Evolutionary conservation across 805 yeast species (phyloP).

Genomic region (Candida arabinofermentans): DNA sequence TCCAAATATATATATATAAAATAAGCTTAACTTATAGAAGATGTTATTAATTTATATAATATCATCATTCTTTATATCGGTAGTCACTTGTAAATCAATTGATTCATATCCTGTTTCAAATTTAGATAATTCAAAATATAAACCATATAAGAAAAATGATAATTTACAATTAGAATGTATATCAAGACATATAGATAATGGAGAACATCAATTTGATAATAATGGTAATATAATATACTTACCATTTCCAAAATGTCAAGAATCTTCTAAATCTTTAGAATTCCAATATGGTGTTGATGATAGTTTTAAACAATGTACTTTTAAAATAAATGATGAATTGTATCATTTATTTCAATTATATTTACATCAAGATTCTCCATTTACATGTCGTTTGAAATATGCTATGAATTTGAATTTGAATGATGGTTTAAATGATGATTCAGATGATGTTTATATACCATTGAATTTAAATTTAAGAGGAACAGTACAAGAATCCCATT

Average conservation of each 20-base stretch:
- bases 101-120: slow-evolving; percentile 27
- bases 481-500: slow-evolving; percentile 59
- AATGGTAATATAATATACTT: slow-evolving; percentile 53
- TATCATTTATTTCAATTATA: slow-evolving; percentile 73
- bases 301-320: slow-evolving; percentile 56
- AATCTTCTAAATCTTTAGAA: slow-evolving; percentile 57
- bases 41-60: no score
- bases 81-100: no score
- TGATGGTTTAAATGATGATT: no score
- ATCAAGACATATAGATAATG: slow-evolving; percentile 64
- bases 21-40: no score
- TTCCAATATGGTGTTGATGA: slow-evolving; percentile 50
- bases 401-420: slow-evolving; percentile 37
- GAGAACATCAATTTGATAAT: slow-evolving; percentile 71
- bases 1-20: no score
- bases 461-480: slow-evolving; percentile 64
- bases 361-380: slow-evolving; percentile 74
- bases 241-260: slow-evolving; percentile 59
- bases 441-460: slow-evolving; percentile 53
- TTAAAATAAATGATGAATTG: slow-evolving; percentile 56
- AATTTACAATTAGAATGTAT: slow-evolving; percentile 55
- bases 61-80: no score
- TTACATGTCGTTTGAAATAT: slow-evolving; percentile 61
- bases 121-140: slow-evolving; percentile 11
- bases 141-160: slow-evolving; percentile 32